Evolutionary conservation across 495 filamentous ascomycete species (phyloP).

Genomic region (Xanthoparmelia taractica): DNA sequence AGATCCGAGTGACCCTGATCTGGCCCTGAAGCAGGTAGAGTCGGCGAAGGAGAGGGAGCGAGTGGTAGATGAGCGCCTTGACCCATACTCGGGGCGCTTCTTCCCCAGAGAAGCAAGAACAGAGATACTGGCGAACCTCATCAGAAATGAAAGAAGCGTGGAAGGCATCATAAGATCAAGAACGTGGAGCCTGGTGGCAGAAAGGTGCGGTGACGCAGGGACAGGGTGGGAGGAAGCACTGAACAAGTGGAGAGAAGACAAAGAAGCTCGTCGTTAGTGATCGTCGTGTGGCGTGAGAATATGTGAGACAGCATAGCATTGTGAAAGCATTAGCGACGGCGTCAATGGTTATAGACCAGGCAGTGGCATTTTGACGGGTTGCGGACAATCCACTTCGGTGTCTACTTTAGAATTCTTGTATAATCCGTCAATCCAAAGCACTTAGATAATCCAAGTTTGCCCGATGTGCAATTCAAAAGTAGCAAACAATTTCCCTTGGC

Average conservation of each 20-base stretch:
- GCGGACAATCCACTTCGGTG: conserved; percentile 1
- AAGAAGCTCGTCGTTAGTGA: conserved; percentile 26
- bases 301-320: background rate
- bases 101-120: conserved; percentile 79
- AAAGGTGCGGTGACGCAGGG: conserved; percentile 59
- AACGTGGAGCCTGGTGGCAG: conserved; percentile 74
- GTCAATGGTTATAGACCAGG: background rate
- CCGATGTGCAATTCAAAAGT: no score
- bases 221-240: conserved; percentile 56
- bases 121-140: conserved; percentile 65
- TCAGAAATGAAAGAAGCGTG: conserved; percentile 78
- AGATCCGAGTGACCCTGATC: conserved; percentile 83
- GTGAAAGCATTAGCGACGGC: conserved; percentile 13
- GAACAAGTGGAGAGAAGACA: conserved; percentile 51
- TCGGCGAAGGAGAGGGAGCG: conserved; percentile 61
- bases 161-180: conserved; percentile 78
- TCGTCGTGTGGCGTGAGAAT: background rate
- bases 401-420: background rate
- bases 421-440: no score
- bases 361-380: background rate
- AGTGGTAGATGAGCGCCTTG: conserved; percentile 79
- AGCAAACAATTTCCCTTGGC: background rate
- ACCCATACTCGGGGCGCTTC: conserved; percentile 83
- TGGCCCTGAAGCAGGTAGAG: conserved; percentile 60
- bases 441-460: no score